Evolutionary conservation across 768 basidiomycete genomes (phyloP), one percentile per base, ranked within the genome.

Genomic region (Phaeotremella skinneri): DNA sequence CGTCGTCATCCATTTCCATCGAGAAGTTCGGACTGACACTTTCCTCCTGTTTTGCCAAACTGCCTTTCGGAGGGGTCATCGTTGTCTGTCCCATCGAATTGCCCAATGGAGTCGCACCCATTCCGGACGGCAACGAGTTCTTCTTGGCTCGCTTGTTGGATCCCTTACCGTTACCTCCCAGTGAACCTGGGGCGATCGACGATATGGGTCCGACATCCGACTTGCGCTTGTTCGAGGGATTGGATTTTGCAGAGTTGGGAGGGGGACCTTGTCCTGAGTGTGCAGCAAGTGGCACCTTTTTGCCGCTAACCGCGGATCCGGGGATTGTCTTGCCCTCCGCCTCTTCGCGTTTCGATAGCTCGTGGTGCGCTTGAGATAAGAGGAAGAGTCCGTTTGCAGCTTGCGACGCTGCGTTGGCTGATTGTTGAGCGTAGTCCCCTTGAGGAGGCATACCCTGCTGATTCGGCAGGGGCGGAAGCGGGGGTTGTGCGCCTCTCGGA

Each of bases 311-410:
- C 3, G 39, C n/a, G n/a, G n/a, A n/a, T n/a, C n/a, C n/a, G 9
- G 49, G 32, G 17, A 31, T 47, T 55, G 74, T 79, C 57, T 79
- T 56, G 47, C 79, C 63, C 49, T 49, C 85, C 83, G 64, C 85
- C 74, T 90, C 88, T 77, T 94, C 91, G n/a, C 90, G 85, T 79
- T 93, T 94, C 34, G 89, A 90, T 59, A 96, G 85, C 81, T 94
- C 92, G 76, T 96, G 92, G 74, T 96, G 92, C 26, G 92, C 93
- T 78, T 97, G 92, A 0, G 86, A 88, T 53, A 97, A 85, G 49
- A 97, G 81, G 79, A 93, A 97, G 47, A 97, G 84, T 26, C 93
- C 92, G 73, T 94, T 96, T 52, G 91, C 88, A 54, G 91, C 90
- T 20, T 84, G 81, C 43, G 78, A 83, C 1, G 90, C 81, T 7